Evolutionary conservation across 108 stramenopile genomes (phyloP).

Genomic region (Tribonema minus): DNA sequence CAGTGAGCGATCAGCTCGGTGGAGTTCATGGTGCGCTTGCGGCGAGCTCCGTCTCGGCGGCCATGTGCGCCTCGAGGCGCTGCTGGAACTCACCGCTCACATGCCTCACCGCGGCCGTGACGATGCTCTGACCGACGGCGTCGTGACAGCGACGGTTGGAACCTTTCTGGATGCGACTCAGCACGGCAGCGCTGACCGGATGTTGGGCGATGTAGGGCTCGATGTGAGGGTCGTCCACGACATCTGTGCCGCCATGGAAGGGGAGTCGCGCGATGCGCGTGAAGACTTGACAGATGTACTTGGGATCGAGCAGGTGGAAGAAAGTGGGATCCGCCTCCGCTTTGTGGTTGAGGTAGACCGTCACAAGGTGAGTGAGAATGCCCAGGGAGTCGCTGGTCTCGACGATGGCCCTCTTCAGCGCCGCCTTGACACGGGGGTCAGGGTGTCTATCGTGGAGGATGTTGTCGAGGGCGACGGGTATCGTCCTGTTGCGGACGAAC

Average conservation of each 20-base stretch:
- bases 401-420: no score
- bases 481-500: no score
- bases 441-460: no score
- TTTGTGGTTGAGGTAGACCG: not conserved
- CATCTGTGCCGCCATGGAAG: not conserved
- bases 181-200: not conserved
- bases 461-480: no score
- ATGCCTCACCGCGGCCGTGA: not conserved
- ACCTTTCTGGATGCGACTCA: not conserved
- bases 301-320: not conserved
- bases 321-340: not conserved
- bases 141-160: not conserved
- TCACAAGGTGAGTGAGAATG: not conserved
- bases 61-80: no score
- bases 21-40: no score
- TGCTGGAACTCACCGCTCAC: no score
- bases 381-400: not conserved
- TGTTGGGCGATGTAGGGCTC: not conserved
- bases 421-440: no score
- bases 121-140: not conserved
- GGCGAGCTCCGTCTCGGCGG: no score
- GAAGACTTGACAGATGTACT: not conserved
- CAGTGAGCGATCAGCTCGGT: no score
- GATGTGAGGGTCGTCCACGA: not conserved
- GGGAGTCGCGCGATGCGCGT: not conserved